Base-by-base conservation (phyloP, 306 rosid genomes). In the Rubus idaeus region DNA sequence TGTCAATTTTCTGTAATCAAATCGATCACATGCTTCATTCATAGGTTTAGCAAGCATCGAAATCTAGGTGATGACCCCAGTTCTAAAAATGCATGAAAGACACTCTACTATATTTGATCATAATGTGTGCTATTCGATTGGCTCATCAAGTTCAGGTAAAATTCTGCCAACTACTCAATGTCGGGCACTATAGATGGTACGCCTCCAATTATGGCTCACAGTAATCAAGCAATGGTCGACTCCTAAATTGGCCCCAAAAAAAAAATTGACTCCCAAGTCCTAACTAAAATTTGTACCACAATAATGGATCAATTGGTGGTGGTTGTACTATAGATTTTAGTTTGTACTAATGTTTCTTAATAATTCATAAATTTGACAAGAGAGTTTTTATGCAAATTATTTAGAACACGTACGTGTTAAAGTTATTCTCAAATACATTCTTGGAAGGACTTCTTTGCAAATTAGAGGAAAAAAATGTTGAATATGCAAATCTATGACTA, bases 21-120 rank as follows among this genome's bases (percentile, higher is more conserved):
- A 52, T 56, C 16, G 51, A 68, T 68, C 64, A 71, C 80, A 62
- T 71, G 84, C 79, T 69, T 78, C 68, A 62, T 53, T 21, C 42
- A 56, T 45, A 67, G 49, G 55, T 45, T 26, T 55, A 17, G 18
- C 64, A 13, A 40, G 46, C 60, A 62, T 49, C 21, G 46, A 14
- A 65, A 23, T 39, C 45, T 4, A 35, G 44, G 18, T 10, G 21
- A 37, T 53, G 78, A 71, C 67, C 68, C 68, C 81, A 71, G 17
- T 21, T 41, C 68, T 8, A 56, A 40, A 56, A 20, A 20, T 56
- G 68, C 10, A 23, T 23, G 18, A 23, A 57, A 40, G 42, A 35
- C 12, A 14, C 4, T 35, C n/a, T 35, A 53, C 58, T 47, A 47
- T 1, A 30, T 8, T 35, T 26, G 2, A 16, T 65, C 23, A 65